Conservation (phyloP, 768 basidiomycete species). For the Lentinula edodes region DNA sequence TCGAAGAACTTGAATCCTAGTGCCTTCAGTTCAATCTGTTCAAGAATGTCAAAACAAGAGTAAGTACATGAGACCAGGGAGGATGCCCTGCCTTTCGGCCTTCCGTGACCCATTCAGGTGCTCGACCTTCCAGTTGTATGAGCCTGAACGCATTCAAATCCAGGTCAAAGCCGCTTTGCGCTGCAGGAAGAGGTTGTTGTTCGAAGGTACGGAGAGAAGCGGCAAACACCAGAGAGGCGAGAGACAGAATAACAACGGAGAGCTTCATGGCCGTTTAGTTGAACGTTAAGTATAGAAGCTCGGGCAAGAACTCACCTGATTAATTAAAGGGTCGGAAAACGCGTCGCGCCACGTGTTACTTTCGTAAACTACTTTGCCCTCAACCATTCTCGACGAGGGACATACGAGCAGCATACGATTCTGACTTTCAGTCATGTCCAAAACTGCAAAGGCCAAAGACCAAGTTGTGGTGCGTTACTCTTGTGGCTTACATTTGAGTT, state of each 20-base stretch:
- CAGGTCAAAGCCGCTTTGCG: slow-evolving; percentile 51
- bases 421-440: slow-evolving; percentile 48
- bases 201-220: slow-evolving; percentile 27
- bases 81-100: slow-evolving; percentile 64
- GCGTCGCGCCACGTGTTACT: slow-evolving; percentile 2
- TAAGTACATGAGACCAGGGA: neutral
- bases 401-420: neutral
- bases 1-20: slow-evolving; percentile 83
- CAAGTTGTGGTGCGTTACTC: slow-evolving; percentile 66
- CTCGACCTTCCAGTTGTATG: slow-evolving; percentile 66
- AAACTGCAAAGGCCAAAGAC: slow-evolving; percentile 54
- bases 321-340: neutral
- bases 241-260: neutral
- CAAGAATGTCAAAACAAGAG: neutral
- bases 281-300: slow-evolving; percentile 4
- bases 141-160: slow-evolving; percentile 70
- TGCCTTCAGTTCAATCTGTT: slow-evolving; percentile 71
- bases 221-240: slow-evolving; percentile 27
- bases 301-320: neutral
- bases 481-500: slow-evolving; percentile 7
- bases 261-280: neutral
- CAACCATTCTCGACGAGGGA: neutral
- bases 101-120: slow-evolving; percentile 80
- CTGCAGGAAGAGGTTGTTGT: slow-evolving; percentile 32
- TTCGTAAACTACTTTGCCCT: neutral